Conservation (phyloP, 768 basidiomycete genomes). For the Cystofilobasidium macerans region DNA sequence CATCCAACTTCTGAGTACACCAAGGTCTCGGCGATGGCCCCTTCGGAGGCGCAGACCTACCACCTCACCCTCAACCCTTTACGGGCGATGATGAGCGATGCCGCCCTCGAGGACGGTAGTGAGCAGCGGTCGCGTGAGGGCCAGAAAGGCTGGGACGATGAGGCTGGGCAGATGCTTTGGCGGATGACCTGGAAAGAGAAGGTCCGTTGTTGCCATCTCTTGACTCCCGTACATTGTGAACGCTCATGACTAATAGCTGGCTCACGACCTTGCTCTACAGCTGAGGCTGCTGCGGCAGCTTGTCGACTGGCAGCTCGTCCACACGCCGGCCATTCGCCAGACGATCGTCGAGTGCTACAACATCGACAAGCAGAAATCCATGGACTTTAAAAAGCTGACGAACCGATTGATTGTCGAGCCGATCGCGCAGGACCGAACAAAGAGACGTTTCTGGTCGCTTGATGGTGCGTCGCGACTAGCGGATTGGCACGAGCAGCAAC, state of each 20-base stretch:
- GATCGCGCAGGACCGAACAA: slow-evolving; percentile 61
- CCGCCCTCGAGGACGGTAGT: not conserved
- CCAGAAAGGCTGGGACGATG: slow-evolving; percentile 1
- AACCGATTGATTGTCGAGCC: slow-evolving; percentile 52
- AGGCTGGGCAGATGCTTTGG: slow-evolving; percentile 15
- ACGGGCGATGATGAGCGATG: not conserved
- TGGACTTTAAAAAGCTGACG: slow-evolving; percentile 43
- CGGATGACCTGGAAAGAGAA: slow-evolving; percentile 14
- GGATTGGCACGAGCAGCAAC: too few relatives aligned
- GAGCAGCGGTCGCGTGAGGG: not conserved
- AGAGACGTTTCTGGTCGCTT: slow-evolving; percentile 72
- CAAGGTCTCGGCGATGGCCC: not conserved
- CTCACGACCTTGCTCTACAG: slow-evolving; percentile 41
- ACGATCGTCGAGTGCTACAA: slow-evolving; percentile 71
- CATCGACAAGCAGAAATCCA: slow-evolving; percentile 60
- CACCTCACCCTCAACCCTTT: slow-evolving; percentile 18
- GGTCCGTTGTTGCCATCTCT: not conserved
- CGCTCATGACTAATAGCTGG: too few relatives aligned
- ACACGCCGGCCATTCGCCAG: slow-evolving; percentile 57
- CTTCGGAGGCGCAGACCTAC: not conserved
- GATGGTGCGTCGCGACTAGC: slow-evolving; percentile 71
- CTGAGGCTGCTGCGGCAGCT: slow-evolving; percentile 72
- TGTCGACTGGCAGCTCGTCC: slow-evolving; percentile 68
- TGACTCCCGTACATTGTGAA: too few relatives aligned
- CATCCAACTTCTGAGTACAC: not conserved